phyloP scores from a whole-genome alignment of 371 early-diverging fungal species.

The Mucor velutinosus region DNA sequence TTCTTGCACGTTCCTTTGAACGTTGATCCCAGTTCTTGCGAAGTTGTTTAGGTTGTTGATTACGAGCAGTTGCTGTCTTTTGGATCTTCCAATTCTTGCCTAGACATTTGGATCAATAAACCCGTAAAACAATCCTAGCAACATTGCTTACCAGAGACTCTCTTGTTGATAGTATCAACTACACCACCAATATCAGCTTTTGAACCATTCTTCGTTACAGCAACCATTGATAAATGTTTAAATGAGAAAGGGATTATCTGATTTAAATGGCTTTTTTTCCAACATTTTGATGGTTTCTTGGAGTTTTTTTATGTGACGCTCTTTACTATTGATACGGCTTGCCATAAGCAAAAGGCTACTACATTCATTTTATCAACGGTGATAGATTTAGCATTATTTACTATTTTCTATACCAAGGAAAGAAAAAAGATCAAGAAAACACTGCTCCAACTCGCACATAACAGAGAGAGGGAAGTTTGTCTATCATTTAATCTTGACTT shows the following conservation, averaged over 20 bases:
- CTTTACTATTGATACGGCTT: not conserved
- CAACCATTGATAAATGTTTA: constrained; percentile 12
- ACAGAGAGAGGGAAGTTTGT: not conserved
- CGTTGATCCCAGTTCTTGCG: constrained; percentile 58
- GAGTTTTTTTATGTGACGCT: not conserved
- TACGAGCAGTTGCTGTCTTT: constrained; percentile 56
- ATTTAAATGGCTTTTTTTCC: constrained; percentile 8
- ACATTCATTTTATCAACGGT: not conserved
- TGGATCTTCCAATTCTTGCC: constrained; percentile 60
- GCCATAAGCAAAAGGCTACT: not conserved
- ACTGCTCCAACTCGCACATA: not conserved
- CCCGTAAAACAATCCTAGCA: not conserved
- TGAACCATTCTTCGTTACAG: constrained; percentile 30
- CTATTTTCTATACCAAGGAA: not conserved
- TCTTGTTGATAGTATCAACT: constrained; percentile 43
- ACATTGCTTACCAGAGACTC: constrained; percentile 47
- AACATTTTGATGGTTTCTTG: not conserved
- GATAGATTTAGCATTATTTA: not conserved
- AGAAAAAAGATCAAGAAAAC: not conserved
- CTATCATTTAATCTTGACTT: not conserved
- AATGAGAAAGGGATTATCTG: not conserved
- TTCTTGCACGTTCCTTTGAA: constrained; percentile 42
- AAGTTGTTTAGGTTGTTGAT: constrained; percentile 58
- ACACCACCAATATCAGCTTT: constrained; percentile 42
- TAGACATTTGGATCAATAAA: constrained; percentile 13